phyloP scores from a whole-genome alignment of 2,329 filamentous ascomycete species.

The Fusarium sp. region DNA sequence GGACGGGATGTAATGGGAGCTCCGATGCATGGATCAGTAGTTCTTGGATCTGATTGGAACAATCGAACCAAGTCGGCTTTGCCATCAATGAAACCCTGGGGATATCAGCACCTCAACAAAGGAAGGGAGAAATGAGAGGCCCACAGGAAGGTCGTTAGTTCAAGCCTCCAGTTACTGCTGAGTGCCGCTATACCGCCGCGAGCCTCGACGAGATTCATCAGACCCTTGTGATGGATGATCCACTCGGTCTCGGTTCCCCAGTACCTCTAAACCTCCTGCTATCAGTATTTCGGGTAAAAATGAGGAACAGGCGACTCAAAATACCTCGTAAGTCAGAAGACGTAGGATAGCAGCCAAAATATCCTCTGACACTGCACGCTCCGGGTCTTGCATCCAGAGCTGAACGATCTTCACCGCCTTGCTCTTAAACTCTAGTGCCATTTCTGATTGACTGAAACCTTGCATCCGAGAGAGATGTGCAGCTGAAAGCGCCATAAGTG shows the following conservation, averaged over 20 bases:
- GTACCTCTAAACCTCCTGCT: neutral
- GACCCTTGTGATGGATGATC: conserved; percentile 11
- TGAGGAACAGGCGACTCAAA: fast-evolving
- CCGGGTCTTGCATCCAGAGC: conserved; percentile 48
- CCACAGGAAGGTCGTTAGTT: conserved; percentile 7
- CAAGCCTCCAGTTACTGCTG: conserved; percentile 13
- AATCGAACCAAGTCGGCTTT: conserved; percentile 11
- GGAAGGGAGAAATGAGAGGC: neutral
- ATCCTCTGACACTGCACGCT: conserved; percentile 49
- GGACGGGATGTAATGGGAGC: neutral
- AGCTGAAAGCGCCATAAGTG: conserved; percentile 56
- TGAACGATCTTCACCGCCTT: conserved; percentile 52
- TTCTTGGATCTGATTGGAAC: conserved; percentile 16
- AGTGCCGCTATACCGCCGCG: neutral
- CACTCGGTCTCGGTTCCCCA: conserved; percentile 15
- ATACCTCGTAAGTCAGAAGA: conserved; percentile 4
- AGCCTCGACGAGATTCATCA: neutral
- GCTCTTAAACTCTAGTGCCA: conserved; percentile 49
- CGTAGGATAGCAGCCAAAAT: conserved; percentile 5
- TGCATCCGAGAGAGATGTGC: conserved; percentile 53
- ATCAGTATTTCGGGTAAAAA: neutral
- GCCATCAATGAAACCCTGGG: conserved; percentile 1
- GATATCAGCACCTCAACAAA: neutral
- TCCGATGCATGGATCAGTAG: neutral
- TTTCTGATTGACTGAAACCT: conserved; percentile 40